Conservation (phyloP, 208 protist species). For the Balamuthia mandrillaris region DNA sequence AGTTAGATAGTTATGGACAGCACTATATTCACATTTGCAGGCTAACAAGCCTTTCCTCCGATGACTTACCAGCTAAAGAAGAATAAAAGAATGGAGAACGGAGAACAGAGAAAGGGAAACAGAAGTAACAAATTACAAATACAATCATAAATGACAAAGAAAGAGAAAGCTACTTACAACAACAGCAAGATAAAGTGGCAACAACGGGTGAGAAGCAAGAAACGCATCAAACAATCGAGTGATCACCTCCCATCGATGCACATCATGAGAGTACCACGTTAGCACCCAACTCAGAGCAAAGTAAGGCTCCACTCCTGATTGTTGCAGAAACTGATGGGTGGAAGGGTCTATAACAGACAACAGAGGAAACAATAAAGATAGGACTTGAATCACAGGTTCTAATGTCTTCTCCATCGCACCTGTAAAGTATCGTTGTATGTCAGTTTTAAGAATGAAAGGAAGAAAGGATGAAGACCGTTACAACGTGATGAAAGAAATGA, state of each 20-base stretch:
- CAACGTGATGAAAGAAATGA: background rate
- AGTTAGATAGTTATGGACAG: constrained; percentile 6
- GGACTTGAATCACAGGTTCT: background rate
- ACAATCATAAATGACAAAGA: no score
- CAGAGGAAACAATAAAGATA: background rate
- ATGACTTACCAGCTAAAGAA: background rate
- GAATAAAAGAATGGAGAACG: background rate
- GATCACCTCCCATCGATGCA: constrained; percentile 6
- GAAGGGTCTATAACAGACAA: background rate
- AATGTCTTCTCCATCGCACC: background rate
- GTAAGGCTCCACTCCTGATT: constrained; percentile 30
- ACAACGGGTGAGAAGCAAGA: background rate
- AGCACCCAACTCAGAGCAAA: constrained; percentile 25
- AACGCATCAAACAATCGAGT: constrained; percentile 26
- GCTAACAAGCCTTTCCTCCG: background rate
- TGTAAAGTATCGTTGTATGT: background rate
- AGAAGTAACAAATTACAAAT: no score
- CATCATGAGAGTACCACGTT: constrained; percentile 29
- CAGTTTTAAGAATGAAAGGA: background rate
- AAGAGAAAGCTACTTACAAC: background rate
- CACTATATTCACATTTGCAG: constrained; percentile 9
- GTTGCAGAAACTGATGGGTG: background rate
- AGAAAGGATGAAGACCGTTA: background rate
- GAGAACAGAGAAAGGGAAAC: background rate
- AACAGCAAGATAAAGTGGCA: background rate